Evolutionary conservation across 768 basidiomycete genomes (phyloP).

Genomic region (Psilocybe tampanensis): DNA sequence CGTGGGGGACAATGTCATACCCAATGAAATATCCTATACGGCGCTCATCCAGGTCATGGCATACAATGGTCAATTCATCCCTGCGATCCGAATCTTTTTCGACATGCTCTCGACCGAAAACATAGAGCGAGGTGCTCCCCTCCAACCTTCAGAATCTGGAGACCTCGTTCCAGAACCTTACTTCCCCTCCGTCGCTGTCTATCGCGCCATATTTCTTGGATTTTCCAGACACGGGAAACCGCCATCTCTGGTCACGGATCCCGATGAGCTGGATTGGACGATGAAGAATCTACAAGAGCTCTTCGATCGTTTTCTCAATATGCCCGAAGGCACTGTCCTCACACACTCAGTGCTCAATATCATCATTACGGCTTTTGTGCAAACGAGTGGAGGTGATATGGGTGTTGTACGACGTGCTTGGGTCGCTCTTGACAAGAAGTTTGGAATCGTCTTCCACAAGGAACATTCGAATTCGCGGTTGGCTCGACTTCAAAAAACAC

Average conservation of each 20-base stretch:
- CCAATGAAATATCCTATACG: constrained; percentile 70
- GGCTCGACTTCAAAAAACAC: constrained; percentile 34
- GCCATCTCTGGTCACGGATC: constrained; percentile 12
- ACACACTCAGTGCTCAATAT: constrained; percentile 58
- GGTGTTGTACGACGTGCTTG: constrained; percentile 57
- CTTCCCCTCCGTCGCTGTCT: constrained; percentile 53
- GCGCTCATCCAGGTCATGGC: constrained; percentile 69
- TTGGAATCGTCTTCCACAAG: constrained; percentile 45
- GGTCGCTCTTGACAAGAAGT: constrained; percentile 56
- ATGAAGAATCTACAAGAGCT: constrained; percentile 55
- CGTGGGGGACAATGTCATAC: constrained; percentile 44
- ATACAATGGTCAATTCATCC: constrained; percentile 67
- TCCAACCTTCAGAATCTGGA: constrained; percentile 27
- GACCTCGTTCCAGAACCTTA: constrained; percentile 31
- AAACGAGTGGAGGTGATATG: constrained; percentile 54
- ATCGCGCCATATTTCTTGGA: constrained; percentile 75
- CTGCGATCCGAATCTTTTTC: constrained; percentile 57
- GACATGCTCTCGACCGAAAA: constrained; percentile 64
- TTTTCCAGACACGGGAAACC: constrained; percentile 62
- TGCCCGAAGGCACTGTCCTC: constrained; percentile 47
- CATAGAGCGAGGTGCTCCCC: constrained; percentile 34
- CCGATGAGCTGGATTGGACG: constrained; percentile 50
- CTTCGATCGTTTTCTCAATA: constrained; percentile 63
- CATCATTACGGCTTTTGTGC: constrained; percentile 67
- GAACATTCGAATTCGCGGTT: constrained; percentile 41